Base-by-base conservation (phyloP, 768 basidiomycete species). In the Collybiopsis confluens region DNA sequence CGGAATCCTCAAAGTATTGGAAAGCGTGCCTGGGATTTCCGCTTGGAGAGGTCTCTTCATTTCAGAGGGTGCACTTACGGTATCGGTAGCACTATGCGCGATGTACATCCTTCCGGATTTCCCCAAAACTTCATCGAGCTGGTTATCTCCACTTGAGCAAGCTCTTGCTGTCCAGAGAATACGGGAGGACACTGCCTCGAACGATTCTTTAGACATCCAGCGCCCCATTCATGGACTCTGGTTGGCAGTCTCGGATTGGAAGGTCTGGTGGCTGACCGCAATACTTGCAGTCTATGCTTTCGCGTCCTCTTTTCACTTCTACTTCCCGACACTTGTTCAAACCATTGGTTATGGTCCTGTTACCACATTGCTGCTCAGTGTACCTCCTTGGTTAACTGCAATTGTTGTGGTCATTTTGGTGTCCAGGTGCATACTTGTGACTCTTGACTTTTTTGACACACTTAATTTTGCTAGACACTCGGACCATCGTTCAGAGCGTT, bases 41-140 rank as follows among this genome's bases (percentile, higher is more conserved):
- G 87, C 86, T 0, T 93, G 90, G 90, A 73, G 85, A 79, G 86
- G 86, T 85, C 72, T 88, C 13, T 88, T 89, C 70, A 85, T 75
- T 60, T 73, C 86, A 28, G 86, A 86, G 67, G 85, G 86, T 28
- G 65, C 72, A 9, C 61, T 85, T 49, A 88, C 83, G 11, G 70
- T 85, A 41, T 63, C 62, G 15, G 67, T 74, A 24, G 73, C 75
- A 20, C 43, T 84, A 18, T 46, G 73, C n/a, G 78, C 87, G 1
- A 73, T 83, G 36, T 83, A 81, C 60, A 70, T 90, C 56, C 76
- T 91, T 7, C 90, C 90, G 2, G 88, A 90, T 64, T 89, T 89
- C 64, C 88, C 87, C 2, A 65, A 76, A 2, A 83, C 76, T 3
- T 81, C 75, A 7, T 68, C 69, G 37, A 65, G 65, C 18, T 90